phyloP scores from a whole-genome alignment of 2,329 filamentous ascomycete species.

The Fusarium sp. region DNA sequence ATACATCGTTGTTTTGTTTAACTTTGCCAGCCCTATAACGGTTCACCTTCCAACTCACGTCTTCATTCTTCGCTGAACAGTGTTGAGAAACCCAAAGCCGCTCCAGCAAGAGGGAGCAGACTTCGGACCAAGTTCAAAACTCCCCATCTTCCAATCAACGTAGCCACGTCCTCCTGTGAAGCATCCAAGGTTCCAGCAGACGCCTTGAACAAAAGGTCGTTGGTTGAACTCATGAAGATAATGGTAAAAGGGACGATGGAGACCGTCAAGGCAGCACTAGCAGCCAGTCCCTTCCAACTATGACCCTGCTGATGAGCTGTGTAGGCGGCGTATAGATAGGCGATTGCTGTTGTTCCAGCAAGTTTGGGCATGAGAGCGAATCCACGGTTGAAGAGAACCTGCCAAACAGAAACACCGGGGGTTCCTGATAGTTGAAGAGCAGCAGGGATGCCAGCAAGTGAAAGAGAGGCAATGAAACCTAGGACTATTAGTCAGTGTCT shows the following conservation, averaged over 20 bases:
- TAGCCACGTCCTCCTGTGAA: constrained; percentile 35
- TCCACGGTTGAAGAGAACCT: constrained; percentile 50
- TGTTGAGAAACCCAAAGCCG: constrained; percentile 37
- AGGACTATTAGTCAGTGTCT: neutral
- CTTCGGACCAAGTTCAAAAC: constrained; percentile 46
- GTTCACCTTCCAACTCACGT: too few relatives aligned
- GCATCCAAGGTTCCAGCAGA: constrained; percentile 32
- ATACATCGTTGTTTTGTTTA: neutral
- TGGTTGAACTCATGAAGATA: constrained; percentile 51
- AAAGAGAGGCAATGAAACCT: constrained; percentile 52
- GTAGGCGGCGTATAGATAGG: constrained; percentile 52
- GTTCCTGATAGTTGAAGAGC: constrained; percentile 39
- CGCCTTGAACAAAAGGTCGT: constrained; percentile 44
- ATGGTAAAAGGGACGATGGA: constrained; percentile 54
- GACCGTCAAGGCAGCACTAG: constrained; percentile 47
- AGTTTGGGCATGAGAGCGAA: constrained; percentile 51
- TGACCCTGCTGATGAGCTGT: constrained; percentile 39
- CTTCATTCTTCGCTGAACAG: constrained; percentile 15
- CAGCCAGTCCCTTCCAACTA: constrained; percentile 48
- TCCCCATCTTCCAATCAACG: constrained; percentile 37
- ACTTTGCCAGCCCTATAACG: neutral
- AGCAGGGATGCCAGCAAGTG: constrained; percentile 49
- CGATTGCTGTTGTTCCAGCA: constrained; percentile 45
- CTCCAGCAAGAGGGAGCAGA: constrained; percentile 46
- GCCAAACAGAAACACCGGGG: constrained; percentile 50